A percentile compares a stretch with the other conserved stretches of the same genome.
Conservation (phyloP, 495 filamentous ascomycete genomes). For the Tuber magnatum region DNA sequence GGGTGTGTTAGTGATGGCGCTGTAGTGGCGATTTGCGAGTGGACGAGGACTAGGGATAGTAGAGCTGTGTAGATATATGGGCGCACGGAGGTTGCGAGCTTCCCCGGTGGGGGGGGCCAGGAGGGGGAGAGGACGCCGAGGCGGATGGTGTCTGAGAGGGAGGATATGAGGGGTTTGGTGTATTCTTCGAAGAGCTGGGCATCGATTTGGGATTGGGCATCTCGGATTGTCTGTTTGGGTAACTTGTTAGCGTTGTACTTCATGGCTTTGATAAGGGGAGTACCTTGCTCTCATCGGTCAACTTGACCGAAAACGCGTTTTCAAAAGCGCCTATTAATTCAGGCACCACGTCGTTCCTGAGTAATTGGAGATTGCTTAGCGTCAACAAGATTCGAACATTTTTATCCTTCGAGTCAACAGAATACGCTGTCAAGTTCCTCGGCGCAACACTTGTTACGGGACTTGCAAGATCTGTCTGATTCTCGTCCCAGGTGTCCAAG, state of each 20-base stretch:
- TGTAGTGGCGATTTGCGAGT: slow-evolving; percentile 85
- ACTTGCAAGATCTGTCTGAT: slow-evolving; percentile 43
- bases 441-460: slow-evolving; percentile 26
- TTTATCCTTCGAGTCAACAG: slow-evolving; percentile 46
- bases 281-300: slow-evolving; percentile 76
- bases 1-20: slow-evolving; percentile 60
- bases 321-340: slow-evolving; percentile 81
- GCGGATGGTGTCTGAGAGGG: slow-evolving; percentile 57
- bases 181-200: slow-evolving; percentile 83
- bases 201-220: slow-evolving; percentile 84
- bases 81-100: slow-evolving; percentile 64
- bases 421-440: slow-evolving; percentile 34
- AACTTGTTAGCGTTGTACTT: not conserved
- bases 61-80: slow-evolving; percentile 85
- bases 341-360: slow-evolving; percentile 70
- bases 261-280: not conserved
- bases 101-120: slow-evolving; percentile 58
- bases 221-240: slow-evolving; percentile 59
- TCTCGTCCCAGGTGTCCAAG: slow-evolving; percentile 53
- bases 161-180: slow-evolving; percentile 61
- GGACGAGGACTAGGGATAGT: slow-evolving; percentile 73
- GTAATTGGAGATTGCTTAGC: slow-evolving; percentile 74
- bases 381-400: slow-evolving; percentile 89
- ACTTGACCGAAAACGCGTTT: slow-evolving; percentile 75
- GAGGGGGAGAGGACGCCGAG: slow-evolving; percentile 60